Percentiles rank a stretch among this genome's conserved stretches.
Conservation (phyloP, 805 yeast genomes). For the Hanseniaspora thailandica region DNA sequence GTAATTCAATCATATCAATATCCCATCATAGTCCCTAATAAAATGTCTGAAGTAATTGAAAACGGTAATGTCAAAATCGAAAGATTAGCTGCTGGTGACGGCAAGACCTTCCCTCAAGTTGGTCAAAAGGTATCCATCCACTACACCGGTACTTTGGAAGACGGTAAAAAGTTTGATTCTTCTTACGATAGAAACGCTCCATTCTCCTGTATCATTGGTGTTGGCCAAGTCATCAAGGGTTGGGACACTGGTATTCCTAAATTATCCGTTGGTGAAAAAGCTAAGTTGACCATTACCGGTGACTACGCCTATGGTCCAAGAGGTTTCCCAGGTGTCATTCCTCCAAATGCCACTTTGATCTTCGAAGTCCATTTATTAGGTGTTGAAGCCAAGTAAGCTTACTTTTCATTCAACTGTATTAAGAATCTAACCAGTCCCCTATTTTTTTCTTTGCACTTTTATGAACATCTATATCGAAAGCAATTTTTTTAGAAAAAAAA, state of each 20-base stretch:
- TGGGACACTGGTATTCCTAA: slow-evolving; percentile 95
- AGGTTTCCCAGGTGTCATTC: slow-evolving; percentile 94
- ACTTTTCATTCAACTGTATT: no score
- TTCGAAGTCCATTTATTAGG: slow-evolving; percentile 66
- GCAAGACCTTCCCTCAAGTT: slow-evolving; percentile 67
- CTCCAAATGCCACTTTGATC: slow-evolving; percentile 88
- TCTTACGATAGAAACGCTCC: slow-evolving; percentile 92
- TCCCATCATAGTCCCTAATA: no score
- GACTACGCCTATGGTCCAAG: slow-evolving; percentile 85
- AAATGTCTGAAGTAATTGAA: slow-evolving; percentile 30
- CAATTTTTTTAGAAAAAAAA: no score
- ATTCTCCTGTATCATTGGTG: slow-evolving; percentile 87
- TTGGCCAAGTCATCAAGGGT: slow-evolving; percentile 91
- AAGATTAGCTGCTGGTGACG: slow-evolving; percentile 53
- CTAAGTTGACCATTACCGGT: slow-evolving; percentile 84
- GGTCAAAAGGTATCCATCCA: slow-evolving; percentile 91
- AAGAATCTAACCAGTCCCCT: no score
- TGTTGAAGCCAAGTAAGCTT: no score
- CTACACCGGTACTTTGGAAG: slow-evolving; percentile 88
- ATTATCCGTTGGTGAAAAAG: slow-evolving; percentile 85
- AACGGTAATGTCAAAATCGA: slow-evolving; percentile 31
- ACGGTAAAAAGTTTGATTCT: slow-evolving; percentile 92
- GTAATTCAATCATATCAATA: no score
- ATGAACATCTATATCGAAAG: no score
- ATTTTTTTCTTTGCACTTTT: no score